A percentile compares a stretch with the other conserved stretches of the same genome.
Conservation (phyloP, 805 yeast species). For the Suhomyces vadensis region DNA sequence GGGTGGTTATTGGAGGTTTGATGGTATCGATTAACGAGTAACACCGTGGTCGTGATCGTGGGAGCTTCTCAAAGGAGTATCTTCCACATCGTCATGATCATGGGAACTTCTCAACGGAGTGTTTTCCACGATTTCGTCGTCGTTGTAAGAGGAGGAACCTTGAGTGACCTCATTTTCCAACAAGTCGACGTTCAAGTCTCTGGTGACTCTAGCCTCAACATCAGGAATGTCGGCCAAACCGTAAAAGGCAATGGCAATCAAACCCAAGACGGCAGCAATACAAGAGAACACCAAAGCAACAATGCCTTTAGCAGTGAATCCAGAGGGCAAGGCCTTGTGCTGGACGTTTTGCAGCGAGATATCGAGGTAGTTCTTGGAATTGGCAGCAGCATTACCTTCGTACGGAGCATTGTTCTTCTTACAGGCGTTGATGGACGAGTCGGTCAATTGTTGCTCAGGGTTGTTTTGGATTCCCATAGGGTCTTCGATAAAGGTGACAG, state of each 20-base stretch:
- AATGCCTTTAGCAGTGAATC: slow-evolving; percentile 93
- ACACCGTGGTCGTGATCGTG: not conserved
- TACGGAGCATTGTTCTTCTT: slow-evolving; percentile 49
- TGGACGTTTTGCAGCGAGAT: slow-evolving; percentile 77
- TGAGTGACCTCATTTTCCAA: slow-evolving; percentile 25
- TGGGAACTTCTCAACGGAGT: slow-evolving; percentile 14
- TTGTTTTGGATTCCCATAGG: slow-evolving; percentile 64
- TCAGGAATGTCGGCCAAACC: slow-evolving; percentile 82
- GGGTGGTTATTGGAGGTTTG: not conserved
- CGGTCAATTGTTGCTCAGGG: slow-evolving; percentile 56
- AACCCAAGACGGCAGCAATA: slow-evolving; percentile 81
- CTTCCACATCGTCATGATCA: slow-evolving; percentile 11
- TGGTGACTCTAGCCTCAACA: slow-evolving; percentile 62
- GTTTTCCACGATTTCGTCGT: slow-evolving; percentile 10
- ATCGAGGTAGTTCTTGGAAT: slow-evolving; percentile 60
- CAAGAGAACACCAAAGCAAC: slow-evolving; percentile 92
- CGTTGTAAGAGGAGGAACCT: slow-evolving; percentile 15
- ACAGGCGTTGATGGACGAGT: slow-evolving; percentile 63
- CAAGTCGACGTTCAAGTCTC: slow-evolving; percentile 53
- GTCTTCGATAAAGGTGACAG: slow-evolving; percentile 77
- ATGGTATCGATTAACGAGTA: not conserved
- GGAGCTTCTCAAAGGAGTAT: slow-evolving; percentile 6
- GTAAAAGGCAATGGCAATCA: slow-evolving; percentile 72
- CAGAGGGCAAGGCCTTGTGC: slow-evolving; percentile 65
- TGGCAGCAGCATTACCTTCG: slow-evolving; percentile 90